Conservation (phyloP, 768 basidiomycete genomes). For the Clitopilus passeckerianus region DNA sequence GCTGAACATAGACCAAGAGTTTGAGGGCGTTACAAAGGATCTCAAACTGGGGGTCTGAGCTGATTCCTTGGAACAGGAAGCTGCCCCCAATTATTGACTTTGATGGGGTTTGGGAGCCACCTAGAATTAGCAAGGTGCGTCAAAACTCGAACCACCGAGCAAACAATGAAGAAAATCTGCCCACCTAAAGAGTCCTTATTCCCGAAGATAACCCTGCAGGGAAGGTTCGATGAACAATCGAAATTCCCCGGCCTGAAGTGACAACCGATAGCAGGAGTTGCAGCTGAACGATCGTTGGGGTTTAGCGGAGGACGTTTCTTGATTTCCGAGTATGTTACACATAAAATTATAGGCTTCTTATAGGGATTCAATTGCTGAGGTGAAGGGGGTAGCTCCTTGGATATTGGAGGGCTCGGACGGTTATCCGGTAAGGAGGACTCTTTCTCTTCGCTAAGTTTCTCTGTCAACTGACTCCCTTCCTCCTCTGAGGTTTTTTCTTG, state of each 20-base stretch:
- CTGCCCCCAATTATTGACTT: constrained; percentile 50
- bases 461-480: neutral
- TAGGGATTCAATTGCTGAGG: constrained; percentile 7
- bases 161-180: neutral
- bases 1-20: constrained; percentile 46
- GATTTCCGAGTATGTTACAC: constrained; percentile 35
- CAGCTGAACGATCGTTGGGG: constrained; percentile 8
- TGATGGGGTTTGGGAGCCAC: constrained; percentile 19
- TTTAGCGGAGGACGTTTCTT: constrained; percentile 11
- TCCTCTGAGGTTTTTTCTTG: constrained; percentile 1
- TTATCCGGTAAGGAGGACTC: too few relatives aligned
- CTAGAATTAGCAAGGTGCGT: neutral
- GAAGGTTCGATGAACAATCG: constrained; percentile 26
- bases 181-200: constrained; percentile 3
- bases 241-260: constrained; percentile 37
- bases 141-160: neutral
- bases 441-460: neutral
- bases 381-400: constrained; percentile 14
- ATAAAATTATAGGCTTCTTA: constrained; percentile 47
- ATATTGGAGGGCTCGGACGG: too few relatives aligned
- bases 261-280: constrained; percentile 37
- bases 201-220: constrained; percentile 8
- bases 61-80: constrained; percentile 47
- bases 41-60: constrained; percentile 34
- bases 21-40: constrained; percentile 45